These are phyloP conservation scores for Trichomonas tenax DNA, from an alignment of 208 protist species.

Conservation along the genomic window DNA sequence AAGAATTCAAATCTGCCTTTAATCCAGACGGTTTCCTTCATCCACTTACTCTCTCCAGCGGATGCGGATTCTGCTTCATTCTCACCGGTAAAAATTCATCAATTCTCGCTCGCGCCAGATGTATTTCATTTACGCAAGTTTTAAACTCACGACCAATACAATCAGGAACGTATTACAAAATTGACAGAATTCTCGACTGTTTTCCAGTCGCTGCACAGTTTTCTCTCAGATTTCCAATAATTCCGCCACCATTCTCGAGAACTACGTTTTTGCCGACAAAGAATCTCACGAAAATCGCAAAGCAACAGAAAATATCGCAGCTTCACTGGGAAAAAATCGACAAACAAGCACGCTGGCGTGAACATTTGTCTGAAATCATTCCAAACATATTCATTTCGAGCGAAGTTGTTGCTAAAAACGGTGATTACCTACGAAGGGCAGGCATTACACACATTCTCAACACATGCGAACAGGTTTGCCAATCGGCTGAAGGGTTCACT, in stretches of 20 bases:
- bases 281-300: not conserved
- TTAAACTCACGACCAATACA: not conserved
- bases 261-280: not conserved
- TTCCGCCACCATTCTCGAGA: not conserved
- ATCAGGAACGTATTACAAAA: not conserved
- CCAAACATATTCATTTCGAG: not conserved
- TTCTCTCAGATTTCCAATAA: not conserved
- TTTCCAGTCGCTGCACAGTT: not conserved
- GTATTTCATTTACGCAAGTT: slow-evolving; percentile 18
- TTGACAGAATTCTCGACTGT: not conserved
- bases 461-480: not conserved
- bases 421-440: not conserved
- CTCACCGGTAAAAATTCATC: not conserved
- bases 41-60: not conserved
- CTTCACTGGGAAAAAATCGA: not conserved
- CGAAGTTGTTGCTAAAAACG: not conserved
- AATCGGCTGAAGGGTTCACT: not conserved
- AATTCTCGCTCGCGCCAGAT: not conserved
- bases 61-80: not conserved
- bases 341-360: not conserved
- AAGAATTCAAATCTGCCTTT: not conserved
- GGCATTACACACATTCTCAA: not conserved
- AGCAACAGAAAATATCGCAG: not conserved
- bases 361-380: not conserved
- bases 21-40: not conserved